Evolutionary conservation across 768 basidiomycete genomes (phyloP).

Genomic region (Collybiopsis luxurians): DNA sequence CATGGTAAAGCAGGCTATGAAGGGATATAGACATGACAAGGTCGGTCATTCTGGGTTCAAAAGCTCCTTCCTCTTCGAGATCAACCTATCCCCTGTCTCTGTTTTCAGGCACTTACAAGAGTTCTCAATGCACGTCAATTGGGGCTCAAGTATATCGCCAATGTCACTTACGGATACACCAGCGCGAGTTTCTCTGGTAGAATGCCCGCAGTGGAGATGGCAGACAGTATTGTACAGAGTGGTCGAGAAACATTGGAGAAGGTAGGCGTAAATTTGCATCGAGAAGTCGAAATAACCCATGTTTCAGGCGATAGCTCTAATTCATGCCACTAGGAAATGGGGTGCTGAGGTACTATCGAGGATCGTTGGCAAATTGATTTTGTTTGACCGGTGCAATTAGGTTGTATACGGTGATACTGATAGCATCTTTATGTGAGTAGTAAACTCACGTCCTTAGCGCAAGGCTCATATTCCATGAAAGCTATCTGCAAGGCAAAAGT

Average conservation of each 20-base stretch:
- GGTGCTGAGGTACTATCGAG: slow-evolving; percentile 55
- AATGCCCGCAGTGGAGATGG: slow-evolving; percentile 98
- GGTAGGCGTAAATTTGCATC: slow-evolving; percentile 35
- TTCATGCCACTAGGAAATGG: slow-evolving; percentile 80
- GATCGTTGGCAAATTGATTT: not conserved
- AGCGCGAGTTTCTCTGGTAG: slow-evolving; percentile 92
- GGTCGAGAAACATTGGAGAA: slow-evolving; percentile 95
- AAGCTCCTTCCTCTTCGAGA: not conserved
- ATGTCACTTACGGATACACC: slow-evolving; percentile 96
- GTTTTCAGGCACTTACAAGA: slow-evolving; percentile 59
- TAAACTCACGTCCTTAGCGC: not conserved
- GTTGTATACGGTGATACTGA: slow-evolving; percentile 99
- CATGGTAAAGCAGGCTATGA: slow-evolving; percentile 99
- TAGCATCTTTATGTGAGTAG: slow-evolving; percentile 75
- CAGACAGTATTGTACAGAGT: slow-evolving; percentile 96
- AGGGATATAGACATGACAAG: slow-evolving; percentile 71
- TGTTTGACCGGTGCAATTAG: slow-evolving; percentile 18
- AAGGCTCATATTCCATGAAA: slow-evolving; percentile 13
- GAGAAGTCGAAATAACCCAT: not conserved
- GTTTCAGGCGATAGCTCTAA: slow-evolving; percentile 75
- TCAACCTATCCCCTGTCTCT: not conserved
- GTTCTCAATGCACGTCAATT: slow-evolving; percentile 91
- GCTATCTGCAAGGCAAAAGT: slow-evolving; percentile 82
- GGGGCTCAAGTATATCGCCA: slow-evolving; percentile 90
- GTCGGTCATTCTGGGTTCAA: slow-evolving; percentile 32